Base-by-base conservation (phyloP, 2,329 filamentous ascomycete species). In the Arthroderma uncinatum region DNA sequence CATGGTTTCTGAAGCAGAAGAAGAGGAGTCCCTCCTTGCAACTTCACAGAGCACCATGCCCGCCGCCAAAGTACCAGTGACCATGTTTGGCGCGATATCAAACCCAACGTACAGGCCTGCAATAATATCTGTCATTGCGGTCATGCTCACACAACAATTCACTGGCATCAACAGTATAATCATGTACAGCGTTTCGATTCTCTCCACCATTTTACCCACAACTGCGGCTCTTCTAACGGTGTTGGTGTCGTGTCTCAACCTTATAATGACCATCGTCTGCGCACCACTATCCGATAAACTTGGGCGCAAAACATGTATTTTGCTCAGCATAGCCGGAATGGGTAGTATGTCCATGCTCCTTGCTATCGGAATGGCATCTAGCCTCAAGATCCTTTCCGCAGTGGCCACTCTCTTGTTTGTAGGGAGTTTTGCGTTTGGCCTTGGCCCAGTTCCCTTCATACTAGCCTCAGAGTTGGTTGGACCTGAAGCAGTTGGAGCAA, bases 151-250 rank as follows among this genome's bases (percentile, higher is more conserved):
- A 0, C 93, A 97, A 70, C 93, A 98, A 70, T 78, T 96, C 37
- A 92, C 87, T 58, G 92, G 89, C 50, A 92, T 97, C 74, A 97
- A 98, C 79, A 92, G 87, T 58, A 92, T 97, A 67, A 87, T 97
- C 73, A 96, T 98, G 91, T 98, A 98, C 72, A 95, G 91, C 1
- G 93, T 97, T 4, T 90, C 88, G 0, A 82, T 98, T 0, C 80
- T 98, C 12, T 83, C 86, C 33, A 83, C 84, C 61, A 80, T 97
- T 1, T 80, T 98, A 0, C 86, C 89, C 2, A 82, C 89, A 50
- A 89, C 84, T 60, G 92, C 91, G 0, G 86, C 86, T 0, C 74
- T 94, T 0, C 79, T 98, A 55, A 95, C 92, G 56, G 92, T 97
- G 59, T 74, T 87, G 56, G 90, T 97, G 59, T 95, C 90, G 0